phyloP scores from a whole-genome alignment of 176 grass and related monocot genomes.

The Phyllostachys edulis region DNA sequence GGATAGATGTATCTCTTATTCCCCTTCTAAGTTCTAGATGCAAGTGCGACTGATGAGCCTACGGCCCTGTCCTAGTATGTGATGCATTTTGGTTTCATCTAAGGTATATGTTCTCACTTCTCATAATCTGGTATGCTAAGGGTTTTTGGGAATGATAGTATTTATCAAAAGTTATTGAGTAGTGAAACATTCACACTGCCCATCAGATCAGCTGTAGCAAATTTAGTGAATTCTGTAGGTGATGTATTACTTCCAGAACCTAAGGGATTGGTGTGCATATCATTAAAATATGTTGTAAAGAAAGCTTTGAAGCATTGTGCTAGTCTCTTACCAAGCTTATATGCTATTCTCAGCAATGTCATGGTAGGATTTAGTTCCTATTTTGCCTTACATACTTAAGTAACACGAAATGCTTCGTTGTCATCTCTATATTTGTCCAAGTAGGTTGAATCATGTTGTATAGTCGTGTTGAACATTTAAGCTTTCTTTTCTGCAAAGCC shows the following conservation, averaged over 20 bases:
- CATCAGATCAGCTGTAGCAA: neutral
- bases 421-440: neutral
- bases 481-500: neutral
- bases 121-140: neutral
- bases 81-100: neutral
- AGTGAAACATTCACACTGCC: neutral
- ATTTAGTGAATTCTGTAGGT: neutral
- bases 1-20: neutral
- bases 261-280: neutral
- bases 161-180: neutral
- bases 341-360: neutral
- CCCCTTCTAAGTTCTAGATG: neutral
- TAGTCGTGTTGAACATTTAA: neutral
- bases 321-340: neutral
- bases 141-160: neutral
- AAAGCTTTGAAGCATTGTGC: neutral
- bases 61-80: neutral
- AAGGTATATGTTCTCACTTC: neutral
- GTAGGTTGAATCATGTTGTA: neutral
- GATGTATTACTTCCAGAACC: neutral
- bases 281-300: neutral
- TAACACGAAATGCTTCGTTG: neutral
- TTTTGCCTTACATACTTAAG: neutral
- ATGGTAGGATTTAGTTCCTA: neutral
- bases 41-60: neutral